Conservation (phyloP, 805 yeast species). For the Kuraishia hungarica region DNA sequence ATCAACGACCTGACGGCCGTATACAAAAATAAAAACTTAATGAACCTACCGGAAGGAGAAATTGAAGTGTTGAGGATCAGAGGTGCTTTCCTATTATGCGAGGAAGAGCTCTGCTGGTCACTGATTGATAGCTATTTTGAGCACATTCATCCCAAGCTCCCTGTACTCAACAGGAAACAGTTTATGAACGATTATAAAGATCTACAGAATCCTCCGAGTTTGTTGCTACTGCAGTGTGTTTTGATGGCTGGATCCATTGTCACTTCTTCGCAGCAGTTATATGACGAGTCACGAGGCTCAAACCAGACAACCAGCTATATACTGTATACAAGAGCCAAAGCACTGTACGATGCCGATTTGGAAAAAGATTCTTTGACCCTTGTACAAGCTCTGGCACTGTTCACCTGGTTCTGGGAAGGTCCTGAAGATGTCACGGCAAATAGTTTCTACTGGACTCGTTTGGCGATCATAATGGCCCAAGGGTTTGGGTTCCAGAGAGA, state of each 20-base stretch:
- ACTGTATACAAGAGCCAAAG: slow-evolving; percentile 65
- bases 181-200: slow-evolving; percentile 54
- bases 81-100: slow-evolving; percentile 69
- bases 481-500: slow-evolving; percentile 68
- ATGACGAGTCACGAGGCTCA: slow-evolving; percentile 32
- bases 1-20: background rate
- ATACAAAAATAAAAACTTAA: background rate
- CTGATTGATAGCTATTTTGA: slow-evolving; percentile 55
- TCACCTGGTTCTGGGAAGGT: slow-evolving; percentile 69
- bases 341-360: slow-evolving; percentile 59
- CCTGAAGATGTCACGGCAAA: slow-evolving; percentile 62
- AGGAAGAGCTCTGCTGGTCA: slow-evolving; percentile 46
- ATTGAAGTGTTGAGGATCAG: slow-evolving; percentile 52
- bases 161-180: slow-evolving; percentile 53
- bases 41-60: slow-evolving; percentile 31
- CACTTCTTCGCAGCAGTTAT: slow-evolving; percentile 41
- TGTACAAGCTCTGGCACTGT: slow-evolving; percentile 51
- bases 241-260: slow-evolving; percentile 61
- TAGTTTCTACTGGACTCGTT: slow-evolving; percentile 61
- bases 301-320: slow-evolving; percentile 47
- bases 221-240: slow-evolving; percentile 57
- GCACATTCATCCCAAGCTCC: slow-evolving; percentile 59
- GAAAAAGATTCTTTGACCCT: slow-evolving; percentile 57
- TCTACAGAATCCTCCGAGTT: slow-evolving; percentile 48
- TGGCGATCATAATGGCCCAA: slow-evolving; percentile 64